Conservation (phyloP, 768 basidiomycete species). For the Xerocomus brunneocitrinus region DNA sequence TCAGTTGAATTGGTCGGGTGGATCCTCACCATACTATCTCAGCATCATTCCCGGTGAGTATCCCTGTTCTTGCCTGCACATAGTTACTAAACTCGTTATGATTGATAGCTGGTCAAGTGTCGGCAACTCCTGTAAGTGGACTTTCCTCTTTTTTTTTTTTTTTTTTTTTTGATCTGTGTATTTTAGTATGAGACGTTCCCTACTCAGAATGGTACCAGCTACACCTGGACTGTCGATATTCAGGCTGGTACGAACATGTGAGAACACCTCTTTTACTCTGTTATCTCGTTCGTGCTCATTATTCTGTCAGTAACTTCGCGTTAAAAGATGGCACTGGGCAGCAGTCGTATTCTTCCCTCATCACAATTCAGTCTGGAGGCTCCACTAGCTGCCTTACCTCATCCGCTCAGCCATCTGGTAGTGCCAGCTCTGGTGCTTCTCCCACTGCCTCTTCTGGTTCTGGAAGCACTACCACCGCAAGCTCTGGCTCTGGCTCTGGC, state of each 20-base stretch:
- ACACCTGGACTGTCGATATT: slow-evolving; percentile 57
- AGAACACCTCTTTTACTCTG: background rate
- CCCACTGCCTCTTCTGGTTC: slow-evolving; percentile 1
- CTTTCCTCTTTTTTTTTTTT: background rate
- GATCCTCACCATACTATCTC: slow-evolving; percentile 54
- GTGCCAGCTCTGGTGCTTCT: slow-evolving; percentile 1
- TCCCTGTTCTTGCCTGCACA: rapidly evolving
- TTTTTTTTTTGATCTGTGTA: slow-evolving; percentile 4
- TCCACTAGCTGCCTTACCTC: slow-evolving; percentile 31
- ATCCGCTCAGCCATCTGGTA: slow-evolving; percentile 12
- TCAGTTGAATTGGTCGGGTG: slow-evolving; percentile 49
- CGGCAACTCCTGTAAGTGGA: slow-evolving; percentile 46
- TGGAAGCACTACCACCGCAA: background rate
- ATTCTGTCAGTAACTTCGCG: slow-evolving; percentile 40
- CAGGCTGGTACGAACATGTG: slow-evolving; percentile 44
- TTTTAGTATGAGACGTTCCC: slow-evolving; percentile 53
- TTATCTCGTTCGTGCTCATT: background rate
- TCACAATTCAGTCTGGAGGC: slow-evolving; percentile 38
- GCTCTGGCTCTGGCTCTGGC: slow-evolving; percentile 3
- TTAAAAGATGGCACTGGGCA: slow-evolving; percentile 54
- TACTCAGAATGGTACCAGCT: slow-evolving; percentile 34
- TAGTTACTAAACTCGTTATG: background rate
- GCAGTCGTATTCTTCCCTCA: slow-evolving; percentile 46
- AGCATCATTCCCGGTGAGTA: slow-evolving; percentile 56
- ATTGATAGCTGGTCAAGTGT: slow-evolving; percentile 46